Base-by-base conservation (phyloP, 78 protist species). In the Chrysochromulina parva region DNA sequence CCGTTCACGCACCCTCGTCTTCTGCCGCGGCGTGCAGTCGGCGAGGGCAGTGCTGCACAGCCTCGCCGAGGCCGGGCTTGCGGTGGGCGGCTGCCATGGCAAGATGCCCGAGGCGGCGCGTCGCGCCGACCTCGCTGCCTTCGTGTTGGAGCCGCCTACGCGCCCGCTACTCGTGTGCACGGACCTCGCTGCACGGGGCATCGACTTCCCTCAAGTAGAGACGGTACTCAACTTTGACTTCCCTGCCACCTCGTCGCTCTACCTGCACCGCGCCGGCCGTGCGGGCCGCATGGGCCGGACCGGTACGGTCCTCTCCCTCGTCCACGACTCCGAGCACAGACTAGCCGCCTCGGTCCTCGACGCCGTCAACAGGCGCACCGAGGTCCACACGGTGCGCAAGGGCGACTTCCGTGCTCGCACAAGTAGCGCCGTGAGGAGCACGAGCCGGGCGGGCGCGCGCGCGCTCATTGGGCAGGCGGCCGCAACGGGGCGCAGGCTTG, bases 241-340 rank as follows among this genome's bases (percentile, higher is more conserved):
- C 53, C 94, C 94, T 28, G 66, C 28, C 52, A 13, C 60, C 24
- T 14, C 88, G 19, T 58, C 66, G 55, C 87, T 80, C 19, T 93
- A 66, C 76, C 57, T 93, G n/a, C 94, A 93, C 65, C 90, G 94
- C 38, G 88, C 82, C 47, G 94, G 94, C 20, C 82, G 94, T 16
- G 38, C 62, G 5, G 94, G 90, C 2, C 16, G 94, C 20, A 53
- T 88, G 7, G 94, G 91, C n/a, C 62, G 62, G 24, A 13, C 62
- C 24, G 62, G 62, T 7, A 58, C 7, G 62, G 62, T 58, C 62
- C 7, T 13, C 13, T 58, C 62, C 13, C 62, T 58, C 62, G 62
- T 58, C 62, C 7, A 58, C 24, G 24, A 13, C 24, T 14, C 24
- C 62, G 62, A 58, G 62, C 13, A 14, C 24, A 13, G 62, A 13